Evolutionary conservation across 2,329 filamentous ascomycete species (phyloP).

Genomic region (Fusarium algeriense): DNA sequence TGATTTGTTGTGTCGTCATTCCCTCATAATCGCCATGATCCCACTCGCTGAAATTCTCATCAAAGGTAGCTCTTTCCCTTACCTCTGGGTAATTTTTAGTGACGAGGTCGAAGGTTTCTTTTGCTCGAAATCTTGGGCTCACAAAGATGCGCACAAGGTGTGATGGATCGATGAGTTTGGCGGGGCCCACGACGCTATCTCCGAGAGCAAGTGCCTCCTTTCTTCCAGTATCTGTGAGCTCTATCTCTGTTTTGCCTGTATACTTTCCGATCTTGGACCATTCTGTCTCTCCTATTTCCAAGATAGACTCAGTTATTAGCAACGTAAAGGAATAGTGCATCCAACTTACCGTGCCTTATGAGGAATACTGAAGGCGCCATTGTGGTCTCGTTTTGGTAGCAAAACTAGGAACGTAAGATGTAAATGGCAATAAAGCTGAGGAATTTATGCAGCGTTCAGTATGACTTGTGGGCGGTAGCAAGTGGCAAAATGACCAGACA

Average conservation of each 20-base stretch:
- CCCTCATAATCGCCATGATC: neutral
- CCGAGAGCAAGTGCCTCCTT: neutral
- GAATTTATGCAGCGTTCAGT: neutral
- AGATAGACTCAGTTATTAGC: neutral
- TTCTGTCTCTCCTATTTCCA: neutral
- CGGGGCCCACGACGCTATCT: accelerated
- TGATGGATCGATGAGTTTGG: neutral
- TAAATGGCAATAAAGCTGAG: neutral
- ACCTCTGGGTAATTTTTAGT: neutral
- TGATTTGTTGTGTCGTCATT: neutral
- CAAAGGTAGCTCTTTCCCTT: neutral
- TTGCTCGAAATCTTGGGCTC: neutral
- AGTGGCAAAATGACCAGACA: neutral
- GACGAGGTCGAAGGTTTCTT: neutral
- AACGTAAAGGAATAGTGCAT: accelerated
- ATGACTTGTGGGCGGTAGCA: neutral
- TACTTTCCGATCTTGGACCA: neutral
- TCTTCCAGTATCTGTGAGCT: neutral
- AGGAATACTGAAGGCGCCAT: neutral
- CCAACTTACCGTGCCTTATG: neutral
- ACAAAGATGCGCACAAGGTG: neutral
- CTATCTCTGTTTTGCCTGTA: neutral
- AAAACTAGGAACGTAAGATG: too few species aligned
- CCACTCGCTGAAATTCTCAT: neutral
- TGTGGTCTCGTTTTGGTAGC: accelerated